phyloP scores from a whole-genome alignment of 352 stramenopile genomes.

The Phytophthora chlamydospora region DNA sequence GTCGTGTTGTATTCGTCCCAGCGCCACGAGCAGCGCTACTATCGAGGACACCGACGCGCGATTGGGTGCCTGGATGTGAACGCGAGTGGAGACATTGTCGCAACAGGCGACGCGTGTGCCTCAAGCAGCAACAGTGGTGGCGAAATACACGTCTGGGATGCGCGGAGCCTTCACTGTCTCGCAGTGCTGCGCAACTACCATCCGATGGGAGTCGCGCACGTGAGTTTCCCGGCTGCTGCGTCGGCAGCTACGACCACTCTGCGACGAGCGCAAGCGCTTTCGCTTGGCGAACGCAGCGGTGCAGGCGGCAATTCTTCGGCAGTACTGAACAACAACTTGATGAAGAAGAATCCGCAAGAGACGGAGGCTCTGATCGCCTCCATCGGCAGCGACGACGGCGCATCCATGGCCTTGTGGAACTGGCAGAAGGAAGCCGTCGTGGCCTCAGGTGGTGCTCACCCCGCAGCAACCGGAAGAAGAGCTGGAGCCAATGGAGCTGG shows the following conservation, averaged over 20 bases:
- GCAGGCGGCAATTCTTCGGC: conserved; percentile 30
- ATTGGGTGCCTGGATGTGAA: conserved; percentile 76
- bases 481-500: conserved; percentile 11
- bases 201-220: conserved; percentile 49
- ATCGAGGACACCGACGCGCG: conserved; percentile 59
- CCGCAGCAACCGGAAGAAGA: conserved; percentile 21
- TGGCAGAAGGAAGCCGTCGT: conserved; percentile 70
- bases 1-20: conserved; percentile 72
- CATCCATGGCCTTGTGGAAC: conserved; percentile 84
- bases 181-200: conserved; percentile 73
- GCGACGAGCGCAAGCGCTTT: conserved; percentile 36
- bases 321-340: conserved; percentile 48
- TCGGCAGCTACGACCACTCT: conserved; percentile 51
- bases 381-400: conserved; percentile 61
- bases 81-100: conserved; percentile 61
- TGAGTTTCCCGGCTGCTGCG: conserved; percentile 62
- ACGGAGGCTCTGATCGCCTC: conserved; percentile 65
- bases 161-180: conserved; percentile 67
- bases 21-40: conserved; percentile 73
- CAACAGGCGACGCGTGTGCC: conserved; percentile 49
- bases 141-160: conserved; percentile 81
- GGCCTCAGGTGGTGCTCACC: conserved; percentile 57
- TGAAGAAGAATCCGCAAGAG: conserved; percentile 64
- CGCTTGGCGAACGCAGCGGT: conserved; percentile 36
- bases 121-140: conserved; percentile 13